These are phyloP conservation scores for Serendipita vermifera DNA, from an alignment of 768 basidiomycete genomes.

Conservation along the genomic window DNA sequence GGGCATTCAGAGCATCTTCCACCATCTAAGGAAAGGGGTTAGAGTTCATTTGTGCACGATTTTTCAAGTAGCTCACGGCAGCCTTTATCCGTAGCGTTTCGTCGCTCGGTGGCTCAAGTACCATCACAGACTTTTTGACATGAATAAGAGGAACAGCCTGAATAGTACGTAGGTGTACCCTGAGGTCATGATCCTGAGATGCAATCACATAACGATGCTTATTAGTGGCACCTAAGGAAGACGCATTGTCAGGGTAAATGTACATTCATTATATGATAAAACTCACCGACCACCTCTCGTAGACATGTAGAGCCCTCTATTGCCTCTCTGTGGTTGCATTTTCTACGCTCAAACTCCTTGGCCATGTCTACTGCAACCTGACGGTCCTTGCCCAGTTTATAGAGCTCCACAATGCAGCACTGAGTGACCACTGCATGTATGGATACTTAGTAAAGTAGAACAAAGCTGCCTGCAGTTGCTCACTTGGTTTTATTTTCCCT, in stretches of 20 bases:
- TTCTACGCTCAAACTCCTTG: slow-evolving; percentile 83
- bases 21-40: slow-evolving; percentile 2
- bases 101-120: slow-evolving; percentile 81
- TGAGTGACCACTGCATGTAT: slow-evolving; percentile 85
- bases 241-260: background rate
- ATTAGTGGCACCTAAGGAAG: slow-evolving; percentile 55
- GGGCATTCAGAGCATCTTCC: background rate
- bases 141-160: slow-evolving; percentile 85
- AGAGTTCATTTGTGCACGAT: background rate
- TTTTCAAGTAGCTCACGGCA: slow-evolving; percentile 28
- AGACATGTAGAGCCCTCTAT: slow-evolving; percentile 79
- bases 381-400: slow-evolving; percentile 59
- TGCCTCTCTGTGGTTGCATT: slow-evolving; percentile 88
- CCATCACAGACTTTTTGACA: slow-evolving; percentile 82
- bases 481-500: slow-evolving; percentile 84
- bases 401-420: slow-evolving; percentile 90
- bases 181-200: slow-evolving; percentile 64
- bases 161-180: slow-evolving; percentile 52
- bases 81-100: slow-evolving; percentile 59
- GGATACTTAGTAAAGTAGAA: background rate
- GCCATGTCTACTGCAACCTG: slow-evolving; percentile 79
- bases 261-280: background rate
- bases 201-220: slow-evolving; percentile 89
- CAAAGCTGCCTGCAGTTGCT: slow-evolving; percentile 24
- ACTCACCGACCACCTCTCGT: slow-evolving; percentile 61